Conservation (phyloP, 768 basidiomycete species). For the Auricularia sp. region DNA sequence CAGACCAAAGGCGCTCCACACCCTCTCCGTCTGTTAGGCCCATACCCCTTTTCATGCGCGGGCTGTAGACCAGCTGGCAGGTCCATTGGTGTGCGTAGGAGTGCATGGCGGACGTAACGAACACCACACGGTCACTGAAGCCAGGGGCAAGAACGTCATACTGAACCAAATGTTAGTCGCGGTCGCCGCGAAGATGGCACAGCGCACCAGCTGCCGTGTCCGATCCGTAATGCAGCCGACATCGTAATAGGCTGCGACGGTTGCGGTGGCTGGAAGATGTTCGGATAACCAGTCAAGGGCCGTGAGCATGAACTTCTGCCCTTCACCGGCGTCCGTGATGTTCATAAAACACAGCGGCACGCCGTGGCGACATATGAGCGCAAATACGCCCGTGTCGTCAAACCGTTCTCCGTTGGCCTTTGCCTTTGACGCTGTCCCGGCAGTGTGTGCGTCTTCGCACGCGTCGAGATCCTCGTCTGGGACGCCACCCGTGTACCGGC, state of each 20-base stretch:
- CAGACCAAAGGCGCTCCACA: constrained; percentile 31
- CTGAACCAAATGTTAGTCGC: constrained; percentile 13
- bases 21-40: constrained; percentile 21
- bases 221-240: neutral
- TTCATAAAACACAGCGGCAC: too few species aligned
- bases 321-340: too few species aligned
- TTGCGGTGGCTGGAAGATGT: too few species aligned
- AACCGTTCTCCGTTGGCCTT: too few species aligned
- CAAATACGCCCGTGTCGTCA: too few species aligned
- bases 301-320: too few species aligned
- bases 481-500: too few species aligned
- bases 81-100: constrained; percentile 10
- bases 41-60: constrained; percentile 20
- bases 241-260: neutral
- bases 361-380: too few species aligned
- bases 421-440: too few species aligned
- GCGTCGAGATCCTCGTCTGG: too few species aligned
- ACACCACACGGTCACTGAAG: constrained; percentile 12
- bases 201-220: neutral
- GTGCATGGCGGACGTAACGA: neutral
- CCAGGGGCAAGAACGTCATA: constrained; percentile 21
- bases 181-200: neutral
- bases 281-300: too few species aligned
- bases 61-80: constrained; percentile 11
- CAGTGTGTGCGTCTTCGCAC: too few species aligned